Evolutionary conservation across 164 flowering plant species (phyloP), one percentile per base, ranked within the genome.

Genomic region (Magnolia changhungtana): DNA sequence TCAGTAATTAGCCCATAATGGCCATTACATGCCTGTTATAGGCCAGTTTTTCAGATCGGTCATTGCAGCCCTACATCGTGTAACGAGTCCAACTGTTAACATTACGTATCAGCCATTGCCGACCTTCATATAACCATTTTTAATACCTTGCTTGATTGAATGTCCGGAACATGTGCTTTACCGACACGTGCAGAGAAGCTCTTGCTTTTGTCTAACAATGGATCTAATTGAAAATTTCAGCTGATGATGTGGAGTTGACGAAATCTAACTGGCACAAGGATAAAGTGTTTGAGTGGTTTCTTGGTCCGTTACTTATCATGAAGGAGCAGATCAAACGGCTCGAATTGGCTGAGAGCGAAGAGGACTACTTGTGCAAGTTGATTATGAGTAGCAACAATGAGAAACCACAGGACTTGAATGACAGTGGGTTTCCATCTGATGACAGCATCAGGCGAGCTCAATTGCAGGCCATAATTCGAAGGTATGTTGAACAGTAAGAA

Each of bases 311-410:
- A 13, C 72, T 94, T 64, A 84, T 90, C 58, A 90, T 96, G 83
- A 94, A 94, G 82, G 99, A 96, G 79, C 98, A 94, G 81, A 81
- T n/a, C n/a, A n/a, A n/a, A n/a, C n/a, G n/a, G n/a, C n/a, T n/a
- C n/a, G n/a, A n/a, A n/a, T n/a, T n/a, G n/a, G n/a, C n/a, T n/a
- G n/a, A n/a, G n/a, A n/a, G n/a, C n/a, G n/a, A n/a, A n/a, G n/a
- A n/a, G n/a, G n/a, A n/a, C n/a, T n/a, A n/a, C n/a, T n/a, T n/a
- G n/a, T n/a, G n/a, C n/a, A n/a, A n/a, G n/a, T n/a, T n/a, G n/a
- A n/a, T n/a, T n/a, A n/a, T n/a, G n/a, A n/a, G n/a, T n/a, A n/a
- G n/a, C n/a, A n/a, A n/a, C n/a, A n/a, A n/a, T n/a, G n/a, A n/a
- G n/a, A n/a, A n/a, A n/a, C n/a, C n/a, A n/a, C n/a, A n/a, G n/a